These are phyloP conservation scores for Candida taoyuanica DNA, from an alignment of 805 yeast species.

Conservation along the genomic window DNA sequence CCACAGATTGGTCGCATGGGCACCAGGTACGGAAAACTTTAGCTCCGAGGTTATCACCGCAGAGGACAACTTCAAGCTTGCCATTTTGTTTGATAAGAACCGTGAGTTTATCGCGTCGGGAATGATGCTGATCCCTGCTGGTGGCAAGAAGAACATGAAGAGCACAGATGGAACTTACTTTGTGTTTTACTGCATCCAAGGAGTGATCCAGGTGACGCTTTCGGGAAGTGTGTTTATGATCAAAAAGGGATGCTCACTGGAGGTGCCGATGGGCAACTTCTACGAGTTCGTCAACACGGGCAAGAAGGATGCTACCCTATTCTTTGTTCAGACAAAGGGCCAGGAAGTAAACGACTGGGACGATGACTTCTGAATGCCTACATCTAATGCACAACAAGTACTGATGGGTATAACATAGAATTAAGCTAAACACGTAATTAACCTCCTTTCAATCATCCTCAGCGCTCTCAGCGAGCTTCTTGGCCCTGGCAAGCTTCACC, in stretches of 20 bases:
- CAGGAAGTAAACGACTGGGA: conserved; percentile 23
- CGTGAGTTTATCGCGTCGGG: conserved; percentile 70
- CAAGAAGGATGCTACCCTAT: conserved; percentile 51
- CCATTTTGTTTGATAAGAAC: conserved; percentile 59
- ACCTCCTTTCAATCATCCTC: conserved; percentile 27
- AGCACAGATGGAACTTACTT: conserved; percentile 60
- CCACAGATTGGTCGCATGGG: conserved; percentile 56
- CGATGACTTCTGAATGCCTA: conserved; percentile 15
- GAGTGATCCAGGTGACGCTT: conserved; percentile 63
- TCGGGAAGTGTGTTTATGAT: conserved; percentile 56
- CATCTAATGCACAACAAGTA: too few species aligned
- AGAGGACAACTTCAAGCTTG: conserved; percentile 54
- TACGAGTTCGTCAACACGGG: conserved; percentile 68
- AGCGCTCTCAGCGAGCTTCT: conserved; percentile 41
- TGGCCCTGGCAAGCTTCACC: conserved; percentile 68
- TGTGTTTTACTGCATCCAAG: conserved; percentile 70
- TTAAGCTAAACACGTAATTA: too few species aligned
- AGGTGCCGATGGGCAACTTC: conserved; percentile 72
- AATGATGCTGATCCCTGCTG: conserved; percentile 57
- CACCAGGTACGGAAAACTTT: conserved; percentile 49
- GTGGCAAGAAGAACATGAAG: conserved; percentile 55
- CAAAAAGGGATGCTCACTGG: conserved; percentile 70
- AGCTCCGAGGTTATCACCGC: conserved; percentile 36
- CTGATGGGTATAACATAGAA: too few species aligned
- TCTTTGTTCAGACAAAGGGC: conserved; percentile 64